Base-by-base conservation (phyloP, 179 eudicot genomes). In the Silene coronaria region DNA sequence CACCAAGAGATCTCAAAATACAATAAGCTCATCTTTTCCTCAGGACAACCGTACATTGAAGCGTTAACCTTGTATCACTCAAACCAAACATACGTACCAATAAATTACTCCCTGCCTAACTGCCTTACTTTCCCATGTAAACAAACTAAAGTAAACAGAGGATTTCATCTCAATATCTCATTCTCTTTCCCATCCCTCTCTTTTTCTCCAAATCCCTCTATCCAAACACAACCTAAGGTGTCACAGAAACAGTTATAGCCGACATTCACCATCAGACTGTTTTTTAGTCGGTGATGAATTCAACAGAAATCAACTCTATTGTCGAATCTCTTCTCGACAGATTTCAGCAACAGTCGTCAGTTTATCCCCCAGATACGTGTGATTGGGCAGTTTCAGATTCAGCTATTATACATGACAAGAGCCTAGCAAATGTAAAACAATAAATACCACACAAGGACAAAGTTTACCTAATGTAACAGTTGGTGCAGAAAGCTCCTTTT, bases 401-500 rank as follows among this genome's bases (percentile, higher is more conserved):
- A 23, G 30, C 62, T 42, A 9, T 57, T n/a, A 8, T 53, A 53
- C 7, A 17, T 0, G 5, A 53, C 19, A n/a, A 27, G 8, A 26
- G 1, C 36, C 68, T 12, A 64, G 38, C 11, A 64, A 28, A 6
- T 30, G 32, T 2, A 66, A 5, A 13, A 64, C 28, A 30, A 63
- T 8, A 8, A 19, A 74, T 19, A 48, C 2, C 70, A 45, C 21
- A 34, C 57, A 68, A 36, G 12, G 57, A 67, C 13, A 70, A 27
- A 59, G 2, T 13, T 17, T 13, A 95, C 99, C 99, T 86, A 92
- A 78, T 70, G 87, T 86, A 76, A 95, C 89, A 16, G 89, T 87
- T 70, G 89, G 80, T 6, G 79, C 88, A 69, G 95, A 87, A 76
- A 95, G 88, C 82, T 87, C 97, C 84, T 86, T 95, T 34, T 87